Evolutionary conservation across 306 rosid genomes (phyloP), one percentile per base, ranked within the genome.

Genomic region (Dalbergia cochinchinensis): DNA sequence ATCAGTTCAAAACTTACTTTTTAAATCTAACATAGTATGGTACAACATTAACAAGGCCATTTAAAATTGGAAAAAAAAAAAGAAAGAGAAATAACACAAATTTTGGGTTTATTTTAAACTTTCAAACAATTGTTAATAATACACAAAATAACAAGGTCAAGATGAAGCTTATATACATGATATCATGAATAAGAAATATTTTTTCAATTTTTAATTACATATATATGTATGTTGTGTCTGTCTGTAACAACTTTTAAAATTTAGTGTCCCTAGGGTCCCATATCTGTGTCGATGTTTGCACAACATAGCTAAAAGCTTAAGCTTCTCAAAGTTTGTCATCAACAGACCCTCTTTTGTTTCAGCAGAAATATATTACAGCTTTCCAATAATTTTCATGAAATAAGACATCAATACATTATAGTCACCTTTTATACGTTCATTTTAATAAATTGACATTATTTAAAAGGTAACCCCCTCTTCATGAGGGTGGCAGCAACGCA

Each of bases 331-430:
- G 22, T 48, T 69, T 22, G 75, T 51, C 15, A 45, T 51, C 33
- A 31, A 51, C n/a, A n/a, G 4, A 47, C 11, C 15, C 3, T 20
- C 18, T 54, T 53, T 54, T 9, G 8, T 71, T 53, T 55, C 66
- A 57, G 39, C 66, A 55, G 66, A 68, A 68, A 55, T 37, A 44
- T 48, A 69, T 20, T 31, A 45, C 26, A 22, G 39, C 48, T 69
- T 45, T 47, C 44, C 5, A 15, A 45, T 22, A 35, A 10, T 20
- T 68, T 22, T 69, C 20, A 71, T 16, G 10, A 15, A 1, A 57
- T 41, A 61, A 35, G 73, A 35, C 11, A 55, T 71, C 13, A 18
- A 18, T 35, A 53, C 35, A 72, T 54, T 18, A 7, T 55, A 35
- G 55, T 37, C 53, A 8, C 34, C 26, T 35, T 72, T 37, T 58